Base-by-base conservation (phyloP, 192 early-diverging fungal species). In the Backusella mclennaniae region DNA sequence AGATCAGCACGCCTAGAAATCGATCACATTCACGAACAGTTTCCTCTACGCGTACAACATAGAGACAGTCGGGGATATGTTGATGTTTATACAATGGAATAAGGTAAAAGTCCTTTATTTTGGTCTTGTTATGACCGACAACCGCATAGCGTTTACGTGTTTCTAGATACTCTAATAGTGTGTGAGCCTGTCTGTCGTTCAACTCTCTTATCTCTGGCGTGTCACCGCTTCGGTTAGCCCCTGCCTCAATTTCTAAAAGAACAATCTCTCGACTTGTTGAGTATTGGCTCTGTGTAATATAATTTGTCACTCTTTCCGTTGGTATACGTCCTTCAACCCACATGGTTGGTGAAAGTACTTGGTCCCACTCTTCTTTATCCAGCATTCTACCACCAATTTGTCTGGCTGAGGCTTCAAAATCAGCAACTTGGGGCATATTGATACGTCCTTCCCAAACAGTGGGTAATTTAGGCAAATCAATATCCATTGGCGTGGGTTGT, bases 41-140 rank as follows among this genome's bases (percentile, higher is more conserved):
- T 36, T 85, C 84, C 35, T 81, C 76, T 29, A 86, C 77, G 21
- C 85, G 79, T 35, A 93, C 76, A 2, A 82, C 86, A 17, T 79
- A 74, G 4, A 94, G 72, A 78, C 86, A 92, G 44, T 75, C 69
- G 8, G 92, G 92, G 14, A 93, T 71, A 35, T 82, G 68, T 6
- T 89, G 88, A 8, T 82, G 82, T 17, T 79, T 76, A 35, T 73
- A 76, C 8, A 95, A 71, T 38, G 93, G 93, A 6, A 94, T 79
- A 38, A 95, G 33, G 76, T 95, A 95, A 88, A 95, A 89, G 66
- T 95, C 93, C 77, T 92, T 94, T 23, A 94, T 87, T 44, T 77
- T 84, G 15, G 88, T 83, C 35, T 87, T 89, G 66, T 85, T 84
- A 44, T 90, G 84, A n/a, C 86, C 90, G 11, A 95, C 85, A 0